Evolutionary conservation across 73 alveolate genomes (phyloP), one percentile per base, ranked within the genome.

Genomic region (Stentor roeselii): DNA sequence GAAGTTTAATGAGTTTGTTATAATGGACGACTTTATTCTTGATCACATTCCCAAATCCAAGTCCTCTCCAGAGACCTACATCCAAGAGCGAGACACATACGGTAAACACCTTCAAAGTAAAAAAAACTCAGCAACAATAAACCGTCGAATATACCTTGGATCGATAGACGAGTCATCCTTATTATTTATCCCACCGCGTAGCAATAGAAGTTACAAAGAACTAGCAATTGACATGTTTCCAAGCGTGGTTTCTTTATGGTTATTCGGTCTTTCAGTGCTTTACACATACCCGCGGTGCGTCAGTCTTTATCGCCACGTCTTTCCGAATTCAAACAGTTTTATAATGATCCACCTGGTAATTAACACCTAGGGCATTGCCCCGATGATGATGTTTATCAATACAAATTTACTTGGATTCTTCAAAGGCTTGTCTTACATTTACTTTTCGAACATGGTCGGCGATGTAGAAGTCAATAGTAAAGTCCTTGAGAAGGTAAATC

Each of bases 341-440:
- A 27, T 67, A 15, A 14, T 67, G 14, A 67, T 67, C 37, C 80
- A 67, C 37, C 41, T 67, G 11, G 80, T 67, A 67, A 67, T 30
- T 15, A 30, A 27, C 34, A 67, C 34, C 37, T 67, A 67, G 80
- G 80, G 80, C 21, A 67, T 67, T 1, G 80, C 80, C 11, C 80
- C 80, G 11, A 21, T 21, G 80, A 67, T 67, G 80, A 67, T 67
- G 80, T 67, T 67, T 67, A 30, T 67, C 37, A 67, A 67, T 40
- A 27, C 34, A 67, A 67, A 67, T 40, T 2, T 67, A 21, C 41
- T 67, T 30, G 80, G 80, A 21, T 27, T 67, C 14, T 67, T n/a
- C 34, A 67, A 67, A 67, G 80, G 80, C 2, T 32, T n/a, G 15
- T 27, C 80, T 21, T 67, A 21, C 34, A 11, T 67, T 27, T 67